Evolutionary conservation across 2,329 filamentous ascomycete species (phyloP), one percentile per base, ranked within the genome.

Genomic region (Endothia cerciana): DNA sequence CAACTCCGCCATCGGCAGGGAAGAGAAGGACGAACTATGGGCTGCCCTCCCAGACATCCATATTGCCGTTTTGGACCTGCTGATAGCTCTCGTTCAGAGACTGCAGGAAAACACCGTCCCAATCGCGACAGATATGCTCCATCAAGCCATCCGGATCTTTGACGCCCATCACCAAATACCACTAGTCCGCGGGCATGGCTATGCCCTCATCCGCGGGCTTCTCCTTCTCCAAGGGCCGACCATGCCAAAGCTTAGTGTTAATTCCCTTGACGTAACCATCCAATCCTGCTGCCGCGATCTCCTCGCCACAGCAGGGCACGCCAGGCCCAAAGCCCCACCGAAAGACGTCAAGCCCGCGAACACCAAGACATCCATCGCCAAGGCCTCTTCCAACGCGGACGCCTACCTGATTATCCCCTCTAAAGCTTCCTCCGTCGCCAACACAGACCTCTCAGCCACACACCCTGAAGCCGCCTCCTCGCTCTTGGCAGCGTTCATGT

Each of bases 1-100:
- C 66, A 94, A 93, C 71, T 82, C 88, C 8, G 89, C 92, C 69
- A 87, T 95, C 69, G 85, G 88, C 40, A 87, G 90, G 68, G 91
- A 96, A 60, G 94, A 97, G 77, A 89, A 90, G 68, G 92, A 97
- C 62, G 87, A 89, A 55, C 82, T 97, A 3, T 94, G 91, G 86
- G 80, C 85, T 57, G 81, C 87, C 22, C 82, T 97, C 13, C 91
- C 94, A 4, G 82, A 85, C 11, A 85, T 97, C 47, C 93, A 97
- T 73, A 77, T 88, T 17, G 87, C 90, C 17, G 85, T 87, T n/a
- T 79, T 97, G 63, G 77, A 85, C 28, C 77, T 97, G 1, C 77
- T 92, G 28, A 76, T 82, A 10, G 77, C 80, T 13, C 73, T 95
- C 56, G 74, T 87, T 28, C 76, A 81, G 63, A 84, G 90, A 13